These are phyloP conservation scores for Leccinum olivaceopallidum DNA, from an alignment of 768 basidiomycete genomes.

Conservation along the genomic window DNA sequence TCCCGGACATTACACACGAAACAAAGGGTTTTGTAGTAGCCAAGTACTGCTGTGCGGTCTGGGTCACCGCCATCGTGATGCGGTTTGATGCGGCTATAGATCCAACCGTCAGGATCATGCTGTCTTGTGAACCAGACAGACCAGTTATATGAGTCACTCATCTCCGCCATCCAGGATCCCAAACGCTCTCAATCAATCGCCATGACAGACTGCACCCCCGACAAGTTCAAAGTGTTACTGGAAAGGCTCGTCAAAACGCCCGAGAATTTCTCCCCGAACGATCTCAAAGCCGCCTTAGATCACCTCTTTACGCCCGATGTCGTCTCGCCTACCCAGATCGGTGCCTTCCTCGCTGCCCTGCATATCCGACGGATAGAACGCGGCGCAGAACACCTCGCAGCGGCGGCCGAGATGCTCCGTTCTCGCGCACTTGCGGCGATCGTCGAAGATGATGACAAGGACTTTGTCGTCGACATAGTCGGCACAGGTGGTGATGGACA, in stretches of 20 bases:
- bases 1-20: background rate
- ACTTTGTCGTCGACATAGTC: slow-evolving; percentile 62
- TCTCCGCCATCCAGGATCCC: background rate
- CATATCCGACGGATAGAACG: slow-evolving; percentile 79
- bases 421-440: slow-evolving; percentile 64
- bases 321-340: slow-evolving; percentile 73
- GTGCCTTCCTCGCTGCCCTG: slow-evolving; percentile 86
- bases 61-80: background rate
- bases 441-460: slow-evolving; percentile 57
- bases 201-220: slow-evolving; percentile 36
- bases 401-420: slow-evolving; percentile 74
- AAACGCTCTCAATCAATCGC: background rate
- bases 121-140: background rate
- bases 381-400: slow-evolving; percentile 73
- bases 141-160: background rate
- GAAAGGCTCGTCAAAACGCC: slow-evolving; percentile 79
- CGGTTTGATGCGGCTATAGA: background rate
- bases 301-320: slow-evolving; percentile 69
- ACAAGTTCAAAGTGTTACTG: slow-evolving; percentile 75
- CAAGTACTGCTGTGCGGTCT: background rate
- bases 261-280: slow-evolving; percentile 75
- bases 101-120: background rate
- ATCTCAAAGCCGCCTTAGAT: slow-evolving; percentile 71
- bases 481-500: slow-evolving; percentile 81
- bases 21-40: background rate